Evolutionary conservation across 176 grass and related monocot genomes (phyloP).

Genomic region (Alloteropsis semialata): DNA sequence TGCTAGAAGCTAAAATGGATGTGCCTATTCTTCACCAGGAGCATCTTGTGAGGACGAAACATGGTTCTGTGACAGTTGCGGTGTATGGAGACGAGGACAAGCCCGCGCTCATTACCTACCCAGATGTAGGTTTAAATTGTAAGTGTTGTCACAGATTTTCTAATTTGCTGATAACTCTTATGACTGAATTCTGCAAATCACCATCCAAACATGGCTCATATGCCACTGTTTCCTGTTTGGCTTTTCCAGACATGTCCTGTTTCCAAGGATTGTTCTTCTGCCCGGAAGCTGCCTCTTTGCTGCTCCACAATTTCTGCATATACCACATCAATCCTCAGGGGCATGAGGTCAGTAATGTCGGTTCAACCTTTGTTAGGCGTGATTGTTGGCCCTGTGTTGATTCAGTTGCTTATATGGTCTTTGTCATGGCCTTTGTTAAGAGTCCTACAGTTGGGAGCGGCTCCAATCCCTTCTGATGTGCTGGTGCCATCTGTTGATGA

Average conservation of each 20-base stretch:
- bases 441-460: constrained; percentile 67
- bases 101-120: constrained; percentile 63
- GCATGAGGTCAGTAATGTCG: constrained; percentile 62
- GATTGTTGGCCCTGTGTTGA: not conserved
- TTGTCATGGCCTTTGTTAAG: constrained; percentile 18
- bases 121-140: constrained; percentile 67
- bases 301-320: constrained; percentile 86
- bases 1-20: not conserved
- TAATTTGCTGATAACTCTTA: not conserved
- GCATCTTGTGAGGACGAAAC: constrained; percentile 60
- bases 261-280: constrained; percentile 88
- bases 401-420: constrained; percentile 19
- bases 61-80: constrained; percentile 49
- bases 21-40: constrained; percentile 42
- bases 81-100: constrained; percentile 75
- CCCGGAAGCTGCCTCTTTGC: constrained; percentile 59
- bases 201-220: not conserved
- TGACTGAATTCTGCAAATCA: not conserved
- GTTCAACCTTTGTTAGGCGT: not conserved
- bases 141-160: not conserved
- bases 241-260: constrained; percentile 74
- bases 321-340: constrained; percentile 87
- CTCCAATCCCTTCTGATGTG: constrained; percentile 52
- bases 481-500: constrained; percentile 65
- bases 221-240: not conserved